Evolutionary conservation across 2,329 filamentous ascomycete genomes (phyloP).

Genomic region (Fusarium nematophilum): DNA sequence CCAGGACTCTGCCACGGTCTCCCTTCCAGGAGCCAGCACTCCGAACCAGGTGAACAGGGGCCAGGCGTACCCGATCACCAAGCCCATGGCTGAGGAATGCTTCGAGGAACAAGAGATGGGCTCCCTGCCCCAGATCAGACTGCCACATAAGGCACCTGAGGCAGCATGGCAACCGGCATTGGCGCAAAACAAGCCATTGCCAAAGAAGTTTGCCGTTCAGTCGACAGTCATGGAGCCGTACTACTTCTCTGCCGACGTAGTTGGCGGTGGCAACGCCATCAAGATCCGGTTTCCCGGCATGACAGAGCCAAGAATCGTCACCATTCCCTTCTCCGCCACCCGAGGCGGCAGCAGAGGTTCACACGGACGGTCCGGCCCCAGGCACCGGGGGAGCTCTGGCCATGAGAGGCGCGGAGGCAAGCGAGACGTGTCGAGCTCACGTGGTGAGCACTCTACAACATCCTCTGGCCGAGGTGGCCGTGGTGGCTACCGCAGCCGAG

Average conservation of each 20-base stretch:
- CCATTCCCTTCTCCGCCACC: constrained; percentile 50
- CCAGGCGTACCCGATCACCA: constrained; percentile 64
- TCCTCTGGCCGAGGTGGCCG: constrained; percentile 50
- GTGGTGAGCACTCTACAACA: constrained; percentile 40
- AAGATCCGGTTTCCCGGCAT: constrained; percentile 57
- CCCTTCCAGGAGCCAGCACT: constrained; percentile 61
- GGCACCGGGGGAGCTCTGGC: constrained; percentile 46
- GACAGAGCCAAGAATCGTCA: constrained; percentile 51
- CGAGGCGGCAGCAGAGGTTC: constrained; percentile 48
- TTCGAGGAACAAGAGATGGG: constrained; percentile 86
- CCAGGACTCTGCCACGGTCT: constrained; percentile 73
- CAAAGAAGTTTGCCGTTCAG: constrained; percentile 61
- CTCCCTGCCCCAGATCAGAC: constrained; percentile 75
- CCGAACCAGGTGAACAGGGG: constrained; percentile 49
- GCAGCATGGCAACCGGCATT: constrained; percentile 71
- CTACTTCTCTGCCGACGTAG: constrained; percentile 48
- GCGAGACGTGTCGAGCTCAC: constrained; percentile 48
- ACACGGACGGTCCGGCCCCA: constrained; percentile 40
- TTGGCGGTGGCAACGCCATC: constrained; percentile 51
- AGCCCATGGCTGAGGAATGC: constrained; percentile 80
- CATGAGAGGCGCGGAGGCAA: constrained; percentile 48
- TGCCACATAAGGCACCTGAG: constrained; percentile 72
- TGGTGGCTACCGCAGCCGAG: constrained; percentile 54
- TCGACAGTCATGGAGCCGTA: constrained; percentile 50
- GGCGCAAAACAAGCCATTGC: constrained; percentile 65